phyloP scores from a whole-genome alignment of 805 yeast species.

The Alloascoidea hylecoeti region DNA sequence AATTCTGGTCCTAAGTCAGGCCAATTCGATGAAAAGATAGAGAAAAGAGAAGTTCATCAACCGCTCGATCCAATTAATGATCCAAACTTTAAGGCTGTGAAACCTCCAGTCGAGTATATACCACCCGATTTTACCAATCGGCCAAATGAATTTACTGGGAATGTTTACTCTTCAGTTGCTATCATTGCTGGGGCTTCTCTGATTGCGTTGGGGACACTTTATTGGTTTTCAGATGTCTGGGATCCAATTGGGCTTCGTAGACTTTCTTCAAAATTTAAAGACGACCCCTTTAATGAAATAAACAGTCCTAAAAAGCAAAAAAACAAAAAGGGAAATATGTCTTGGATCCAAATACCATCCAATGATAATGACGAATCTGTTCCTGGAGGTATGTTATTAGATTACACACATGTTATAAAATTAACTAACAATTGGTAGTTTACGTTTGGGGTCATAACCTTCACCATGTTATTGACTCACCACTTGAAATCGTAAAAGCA shows the following conservation, averaged over 20 bases:
- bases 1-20: no score
- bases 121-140: no score
- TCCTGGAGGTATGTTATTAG: background rate
- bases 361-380: background rate
- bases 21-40: no score
- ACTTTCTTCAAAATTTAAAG: background rate
- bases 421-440: conserved; percentile 14
- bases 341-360: background rate
- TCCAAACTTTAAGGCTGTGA: no score
- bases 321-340: background rate
- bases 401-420: background rate
- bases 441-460: conserved; percentile 51
- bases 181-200: no score
- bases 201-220: no score
- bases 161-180: no score
- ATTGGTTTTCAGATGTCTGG: background rate
- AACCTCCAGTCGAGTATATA: no score
- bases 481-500: conserved; percentile 21
- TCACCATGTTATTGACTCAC: conserved; percentile 17
- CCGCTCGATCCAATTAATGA: no score
- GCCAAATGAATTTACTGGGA: no score
- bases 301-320: background rate
- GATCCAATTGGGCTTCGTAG: background rate
- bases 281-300: background rate
- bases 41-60: no score